Evolutionary conservation across 768 basidiomycete species (phyloP).

Genomic region (Rhizopogon vesiculosus): DNA sequence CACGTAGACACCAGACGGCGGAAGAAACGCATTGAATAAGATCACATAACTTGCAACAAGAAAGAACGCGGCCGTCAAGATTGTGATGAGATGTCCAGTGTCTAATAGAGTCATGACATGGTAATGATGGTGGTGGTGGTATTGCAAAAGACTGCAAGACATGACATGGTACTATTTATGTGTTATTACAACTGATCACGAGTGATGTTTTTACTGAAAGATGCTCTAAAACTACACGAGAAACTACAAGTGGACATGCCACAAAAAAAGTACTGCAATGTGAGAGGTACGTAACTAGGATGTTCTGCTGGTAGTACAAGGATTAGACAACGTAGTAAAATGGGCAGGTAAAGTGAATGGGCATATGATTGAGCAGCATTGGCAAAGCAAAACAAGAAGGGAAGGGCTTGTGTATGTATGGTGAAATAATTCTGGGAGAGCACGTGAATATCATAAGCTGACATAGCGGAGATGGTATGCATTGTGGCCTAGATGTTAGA

Average conservation of each 20-base stretch:
- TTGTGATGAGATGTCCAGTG: constrained; percentile 45
- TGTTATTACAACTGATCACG: constrained; percentile 5
- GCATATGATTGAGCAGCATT: constrained; percentile 16
- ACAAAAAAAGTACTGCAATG: constrained; percentile 6
- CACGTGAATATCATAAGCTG: not conserved
- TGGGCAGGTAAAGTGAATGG: constrained; percentile 19
- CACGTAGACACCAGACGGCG: constrained; percentile 47
- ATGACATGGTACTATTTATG: not conserved
- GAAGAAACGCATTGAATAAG: constrained; percentile 61
- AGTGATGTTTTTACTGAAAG: constrained; percentile 8
- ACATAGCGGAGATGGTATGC: not conserved
- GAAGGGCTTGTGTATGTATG: constrained; percentile 18
- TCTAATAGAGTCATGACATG: constrained; percentile 24
- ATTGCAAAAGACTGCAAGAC: constrained; percentile 8
- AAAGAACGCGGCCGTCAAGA: constrained; percentile 48
- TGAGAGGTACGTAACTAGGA: constrained; percentile 9
- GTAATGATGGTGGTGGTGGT: constrained; percentile 9
- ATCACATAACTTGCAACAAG: constrained; percentile 55
- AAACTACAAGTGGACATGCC: constrained; percentile 17
- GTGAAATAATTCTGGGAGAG: constrained; percentile 15
- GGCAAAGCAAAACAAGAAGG: constrained; percentile 6
- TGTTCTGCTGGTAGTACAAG: constrained; percentile 7
- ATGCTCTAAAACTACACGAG: constrained; percentile 20
- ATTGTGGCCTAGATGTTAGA: not conserved
- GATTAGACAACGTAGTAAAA: constrained; percentile 23